Conservation (phyloP, 352 stramenopile species). For the Pythium volutum region DNA sequence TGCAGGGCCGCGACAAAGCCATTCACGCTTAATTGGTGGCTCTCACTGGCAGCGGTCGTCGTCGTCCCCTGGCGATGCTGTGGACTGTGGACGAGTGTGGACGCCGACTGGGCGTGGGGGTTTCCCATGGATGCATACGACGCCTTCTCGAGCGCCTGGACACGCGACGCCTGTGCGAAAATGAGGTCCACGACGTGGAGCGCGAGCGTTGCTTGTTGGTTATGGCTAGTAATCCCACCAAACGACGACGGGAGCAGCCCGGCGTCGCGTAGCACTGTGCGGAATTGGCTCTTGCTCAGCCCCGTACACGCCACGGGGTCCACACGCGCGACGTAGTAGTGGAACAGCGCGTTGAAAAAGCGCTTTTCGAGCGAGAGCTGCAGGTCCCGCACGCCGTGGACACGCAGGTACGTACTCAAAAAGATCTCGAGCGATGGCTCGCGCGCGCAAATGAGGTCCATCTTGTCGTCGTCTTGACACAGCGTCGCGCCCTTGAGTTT, state of each 20-base stretch:
- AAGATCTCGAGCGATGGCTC: conserved; percentile 58
- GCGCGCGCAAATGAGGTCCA: conserved; percentile 56
- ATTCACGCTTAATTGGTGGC: conserved; percentile 27
- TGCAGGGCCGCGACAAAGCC: conserved; percentile 58
- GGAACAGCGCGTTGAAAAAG: conserved; percentile 62
- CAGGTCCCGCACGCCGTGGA: conserved; percentile 43
- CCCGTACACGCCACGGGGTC: conserved; percentile 43
- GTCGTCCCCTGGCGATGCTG: conserved; percentile 29
- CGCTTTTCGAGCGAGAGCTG: conserved; percentile 58
- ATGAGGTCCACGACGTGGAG: conserved; percentile 64
- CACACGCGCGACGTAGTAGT: conserved; percentile 60
- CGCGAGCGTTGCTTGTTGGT: conserved; percentile 34
- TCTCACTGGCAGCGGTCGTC: conserved; percentile 3
- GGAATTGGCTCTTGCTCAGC: conserved; percentile 69
- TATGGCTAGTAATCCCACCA: not conserved
- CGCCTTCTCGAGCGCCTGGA: conserved; percentile 30
- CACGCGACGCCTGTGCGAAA: conserved; percentile 46
- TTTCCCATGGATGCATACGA: not conserved
- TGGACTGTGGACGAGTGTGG: conserved; percentile 18
- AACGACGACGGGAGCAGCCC: conserved; percentile 34
- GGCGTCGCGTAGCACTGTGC: conserved; percentile 49
- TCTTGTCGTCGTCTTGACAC: conserved; percentile 31
- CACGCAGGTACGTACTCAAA: conserved; percentile 46
- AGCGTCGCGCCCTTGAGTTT: conserved; percentile 25
- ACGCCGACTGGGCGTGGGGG: too few species aligned